Evolutionary conservation across 768 basidiomycete species (phyloP).

Genomic region (Rhodosporidiobolus odoratus): DNA sequence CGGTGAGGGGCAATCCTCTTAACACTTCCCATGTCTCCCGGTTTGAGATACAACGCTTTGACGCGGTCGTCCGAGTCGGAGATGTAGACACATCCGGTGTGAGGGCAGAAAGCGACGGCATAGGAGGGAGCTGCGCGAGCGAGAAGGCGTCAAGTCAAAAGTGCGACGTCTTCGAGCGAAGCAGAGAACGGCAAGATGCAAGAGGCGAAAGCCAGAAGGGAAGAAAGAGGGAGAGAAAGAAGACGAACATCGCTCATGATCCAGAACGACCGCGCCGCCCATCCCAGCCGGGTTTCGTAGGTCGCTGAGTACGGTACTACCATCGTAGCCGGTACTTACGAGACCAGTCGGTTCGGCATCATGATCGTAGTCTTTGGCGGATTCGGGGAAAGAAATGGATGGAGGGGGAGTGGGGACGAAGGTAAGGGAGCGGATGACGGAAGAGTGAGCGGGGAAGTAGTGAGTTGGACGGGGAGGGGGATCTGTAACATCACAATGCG

Average conservation of each 20-base stretch:
- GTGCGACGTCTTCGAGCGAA: no score
- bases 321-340: slow-evolving; percentile 74
- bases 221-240: not conserved
- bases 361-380: slow-evolving; percentile 44
- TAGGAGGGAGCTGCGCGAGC: slow-evolving; percentile 58
- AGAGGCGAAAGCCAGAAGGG: not conserved
- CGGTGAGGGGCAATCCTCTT: slow-evolving; percentile 64
- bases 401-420: slow-evolving; percentile 56
- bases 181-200: not conserved
- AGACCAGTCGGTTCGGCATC: slow-evolving; percentile 66
- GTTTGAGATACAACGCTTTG: slow-evolving; percentile 67
- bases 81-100: slow-evolving; percentile 64
- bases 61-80: slow-evolving; percentile 77
- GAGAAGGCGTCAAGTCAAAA: not conserved
- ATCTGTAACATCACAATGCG: not conserved
- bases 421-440: slow-evolving; percentile 66
- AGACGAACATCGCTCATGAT: slow-evolving; percentile 37
- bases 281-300: slow-evolving; percentile 55
- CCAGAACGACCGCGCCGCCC: not conserved
- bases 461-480: slow-evolving; percentile 58
- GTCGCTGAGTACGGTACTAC: slow-evolving; percentile 68
- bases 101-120: slow-evolving; percentile 62
- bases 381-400: slow-evolving; percentile 52
- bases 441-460: slow-evolving; percentile 69
- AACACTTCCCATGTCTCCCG: slow-evolving; percentile 69